Conservation (phyloP, 352 stramenopile genomes). For the Globisporangium nagaii region DNA sequence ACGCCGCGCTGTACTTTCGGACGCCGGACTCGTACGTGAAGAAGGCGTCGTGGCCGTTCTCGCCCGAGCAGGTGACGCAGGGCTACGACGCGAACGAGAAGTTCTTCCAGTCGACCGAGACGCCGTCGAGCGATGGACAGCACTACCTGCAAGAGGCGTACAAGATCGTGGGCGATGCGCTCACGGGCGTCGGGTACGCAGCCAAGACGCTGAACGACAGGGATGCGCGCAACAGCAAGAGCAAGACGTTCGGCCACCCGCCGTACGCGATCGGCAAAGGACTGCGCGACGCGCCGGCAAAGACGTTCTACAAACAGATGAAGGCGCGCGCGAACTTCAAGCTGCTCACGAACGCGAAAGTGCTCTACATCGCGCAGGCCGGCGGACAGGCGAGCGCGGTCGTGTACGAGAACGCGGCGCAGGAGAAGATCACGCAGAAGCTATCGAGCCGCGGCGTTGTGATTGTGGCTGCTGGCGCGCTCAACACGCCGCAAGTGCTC, state of each 20-base stretch:
- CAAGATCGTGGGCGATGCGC: constrained; percentile 32
- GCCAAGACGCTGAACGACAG: constrained; percentile 36
- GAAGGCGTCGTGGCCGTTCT: constrained; percentile 36
- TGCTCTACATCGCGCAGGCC: constrained; percentile 41
- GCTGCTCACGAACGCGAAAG: constrained; percentile 37
- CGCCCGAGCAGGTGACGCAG: constrained; percentile 40
- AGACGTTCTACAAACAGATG: constrained; percentile 48
- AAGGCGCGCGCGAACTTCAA: constrained; percentile 37
- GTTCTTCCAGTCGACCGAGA: constrained; percentile 33
- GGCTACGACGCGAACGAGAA: constrained; percentile 47
- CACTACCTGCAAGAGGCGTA: constrained; percentile 44
- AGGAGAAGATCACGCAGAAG: constrained; percentile 9
- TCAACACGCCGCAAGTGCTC: constrained; percentile 75
- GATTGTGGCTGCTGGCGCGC: constrained; percentile 64
- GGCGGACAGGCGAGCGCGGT: constrained; percentile 38
- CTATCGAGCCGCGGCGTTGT: constrained; percentile 49
- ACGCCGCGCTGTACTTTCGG: constrained; percentile 74
- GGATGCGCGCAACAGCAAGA: constrained; percentile 42
- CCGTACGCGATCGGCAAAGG: constrained; percentile 45
- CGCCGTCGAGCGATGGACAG: constrained; percentile 41
- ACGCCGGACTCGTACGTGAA: constrained; percentile 43
- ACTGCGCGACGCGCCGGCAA: constrained; percentile 40
- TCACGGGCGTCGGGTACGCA: constrained; percentile 23
- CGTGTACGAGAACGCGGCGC: constrained; percentile 25
- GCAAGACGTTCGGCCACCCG: constrained; percentile 38